A percentile compares a stretch with the other conserved stretches of the same genome.
Conservation (phyloP, 2,329 filamentous ascomycete genomes). For the Phyllosticta citribraziliensis region DNA sequence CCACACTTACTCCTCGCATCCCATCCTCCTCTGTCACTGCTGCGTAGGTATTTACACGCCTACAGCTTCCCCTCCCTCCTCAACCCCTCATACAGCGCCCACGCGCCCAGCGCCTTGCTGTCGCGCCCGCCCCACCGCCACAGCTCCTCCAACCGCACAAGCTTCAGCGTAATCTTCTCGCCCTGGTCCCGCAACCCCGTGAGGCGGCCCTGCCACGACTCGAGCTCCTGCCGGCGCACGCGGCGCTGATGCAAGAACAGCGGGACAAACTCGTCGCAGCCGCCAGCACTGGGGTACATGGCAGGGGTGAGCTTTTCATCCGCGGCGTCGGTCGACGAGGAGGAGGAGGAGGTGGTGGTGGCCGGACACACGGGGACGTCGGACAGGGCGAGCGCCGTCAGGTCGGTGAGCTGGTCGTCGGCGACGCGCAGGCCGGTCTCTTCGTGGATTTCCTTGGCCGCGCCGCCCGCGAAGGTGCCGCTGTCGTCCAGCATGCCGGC, state of each 20-base stretch:
- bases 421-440: slow-evolving; percentile 46
- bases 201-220: slow-evolving; percentile 35
- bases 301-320: slow-evolving; percentile 35
- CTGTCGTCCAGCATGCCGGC: slow-evolving; percentile 51
- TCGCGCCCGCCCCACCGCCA: slow-evolving; percentile 48
- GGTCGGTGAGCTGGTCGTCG: slow-evolving; percentile 41
- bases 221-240: slow-evolving; percentile 36
- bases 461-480: slow-evolving; percentile 44
- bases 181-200: slow-evolving; percentile 46
- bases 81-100: slow-evolving; percentile 46
- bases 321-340: neutral
- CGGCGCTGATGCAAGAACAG: slow-evolving; percentile 47
- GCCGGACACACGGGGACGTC: neutral
- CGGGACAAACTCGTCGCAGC: slow-evolving; percentile 50
- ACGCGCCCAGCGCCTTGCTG: slow-evolving; percentile 46
- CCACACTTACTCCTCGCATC: too few species aligned
- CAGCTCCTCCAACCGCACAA: slow-evolving; percentile 40
- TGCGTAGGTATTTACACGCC: too few species aligned
- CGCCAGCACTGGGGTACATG: slow-evolving; percentile 46
- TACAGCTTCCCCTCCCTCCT: slow-evolving; percentile 35
- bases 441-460: slow-evolving; percentile 48
- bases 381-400: slow-evolving; percentile 41
- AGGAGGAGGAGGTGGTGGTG: neutral
- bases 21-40: too few species aligned
- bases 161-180: slow-evolving; percentile 50